A percentile compares a stretch with the other conserved stretches of the same genome.
phyloP scores from a whole-genome alignment of 345 rosid genomes.

The Kernera saxatilis region DNA sequence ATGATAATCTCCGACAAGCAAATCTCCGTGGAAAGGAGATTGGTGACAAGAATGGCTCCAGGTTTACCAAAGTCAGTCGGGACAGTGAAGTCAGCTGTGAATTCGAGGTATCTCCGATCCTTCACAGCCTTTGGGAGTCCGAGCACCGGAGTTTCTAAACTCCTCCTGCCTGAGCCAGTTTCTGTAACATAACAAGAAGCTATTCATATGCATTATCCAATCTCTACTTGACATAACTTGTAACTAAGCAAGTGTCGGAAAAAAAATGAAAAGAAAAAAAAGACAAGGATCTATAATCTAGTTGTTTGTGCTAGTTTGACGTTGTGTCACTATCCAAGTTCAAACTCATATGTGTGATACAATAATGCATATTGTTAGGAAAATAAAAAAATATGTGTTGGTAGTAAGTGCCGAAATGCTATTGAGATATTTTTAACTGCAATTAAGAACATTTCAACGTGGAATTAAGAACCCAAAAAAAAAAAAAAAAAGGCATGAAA shows the following conservation, averaged over 20 bases:
- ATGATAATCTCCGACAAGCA: slow-evolving; percentile 60
- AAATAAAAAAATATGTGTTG: too few species aligned
- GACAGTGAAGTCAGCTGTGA: slow-evolving; percentile 61
- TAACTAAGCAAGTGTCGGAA: not conserved
- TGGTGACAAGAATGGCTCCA: slow-evolving; percentile 68
- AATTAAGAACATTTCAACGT: not conserved
- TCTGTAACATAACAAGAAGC: slow-evolving; percentile 33
- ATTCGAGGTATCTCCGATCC: slow-evolving; percentile 44
- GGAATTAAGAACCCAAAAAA: not conserved
- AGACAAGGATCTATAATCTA: too few species aligned
- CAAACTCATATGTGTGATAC: too few species aligned
- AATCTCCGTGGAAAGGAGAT: slow-evolving; percentile 69
- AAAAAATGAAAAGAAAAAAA: too few species aligned
- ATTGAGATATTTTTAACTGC: not conserved
- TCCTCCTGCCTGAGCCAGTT: slow-evolving; percentile 60
- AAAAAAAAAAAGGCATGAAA: not conserved
- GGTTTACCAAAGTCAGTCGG: slow-evolving; percentile 72
- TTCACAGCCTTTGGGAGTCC: slow-evolving; percentile 59
- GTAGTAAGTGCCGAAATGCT: not conserved
- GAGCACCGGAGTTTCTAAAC: slow-evolving; percentile 51
- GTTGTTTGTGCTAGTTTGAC: not conserved
- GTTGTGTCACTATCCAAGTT: not conserved
- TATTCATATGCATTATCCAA: not conserved
- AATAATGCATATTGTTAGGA: too few species aligned
- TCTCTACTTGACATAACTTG: not conserved